phyloP scores from a whole-genome alignment of 1,284 basidiomycete genomes.

The Rhodotorula glutinis region DNA sequence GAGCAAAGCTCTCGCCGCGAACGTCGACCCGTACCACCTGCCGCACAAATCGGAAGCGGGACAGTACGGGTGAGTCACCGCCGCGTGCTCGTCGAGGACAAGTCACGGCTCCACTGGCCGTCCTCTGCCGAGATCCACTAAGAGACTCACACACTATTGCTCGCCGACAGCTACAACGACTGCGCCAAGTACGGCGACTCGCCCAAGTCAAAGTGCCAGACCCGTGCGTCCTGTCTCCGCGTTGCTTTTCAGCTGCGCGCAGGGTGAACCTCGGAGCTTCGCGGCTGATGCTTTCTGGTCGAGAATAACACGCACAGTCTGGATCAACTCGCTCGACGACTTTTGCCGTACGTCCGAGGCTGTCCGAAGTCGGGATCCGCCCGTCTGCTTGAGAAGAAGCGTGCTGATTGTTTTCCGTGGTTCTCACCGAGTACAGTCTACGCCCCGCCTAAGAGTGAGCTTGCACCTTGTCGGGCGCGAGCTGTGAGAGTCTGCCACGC shows the following conservation, averaged over 20 bases:
- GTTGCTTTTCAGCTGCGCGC: background rate
- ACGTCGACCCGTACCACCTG: constrained; percentile 25
- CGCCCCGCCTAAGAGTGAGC: constrained; percentile 8
- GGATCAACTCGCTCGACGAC: constrained; percentile 28
- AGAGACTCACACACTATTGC: too few species aligned
- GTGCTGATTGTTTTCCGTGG: too few species aligned
- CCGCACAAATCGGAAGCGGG: constrained; percentile 24
- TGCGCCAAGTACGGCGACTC: constrained; percentile 24
- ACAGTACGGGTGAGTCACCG: constrained; percentile 24
- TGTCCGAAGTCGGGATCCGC: background rate
- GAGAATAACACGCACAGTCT: background rate
- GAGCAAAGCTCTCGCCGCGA: constrained; percentile 4
- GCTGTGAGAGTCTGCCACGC: background rate
- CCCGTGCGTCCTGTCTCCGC: background rate
- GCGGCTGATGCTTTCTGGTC: too few species aligned
- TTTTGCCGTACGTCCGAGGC: constrained; percentile 22
- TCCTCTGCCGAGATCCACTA: too few species aligned
- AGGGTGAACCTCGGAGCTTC: too few species aligned
- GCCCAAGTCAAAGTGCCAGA: constrained; percentile 28
- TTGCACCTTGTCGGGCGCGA: too few species aligned
- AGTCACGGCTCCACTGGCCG: background rate
- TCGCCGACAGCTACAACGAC: constrained; percentile 27
- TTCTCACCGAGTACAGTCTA: constrained; percentile 6
- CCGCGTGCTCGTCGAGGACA: background rate
- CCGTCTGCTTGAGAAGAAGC: too few species aligned